phyloP scores from a whole-genome alignment of 257 asterid genomes.

The Oldenlandia corymbosa region DNA sequence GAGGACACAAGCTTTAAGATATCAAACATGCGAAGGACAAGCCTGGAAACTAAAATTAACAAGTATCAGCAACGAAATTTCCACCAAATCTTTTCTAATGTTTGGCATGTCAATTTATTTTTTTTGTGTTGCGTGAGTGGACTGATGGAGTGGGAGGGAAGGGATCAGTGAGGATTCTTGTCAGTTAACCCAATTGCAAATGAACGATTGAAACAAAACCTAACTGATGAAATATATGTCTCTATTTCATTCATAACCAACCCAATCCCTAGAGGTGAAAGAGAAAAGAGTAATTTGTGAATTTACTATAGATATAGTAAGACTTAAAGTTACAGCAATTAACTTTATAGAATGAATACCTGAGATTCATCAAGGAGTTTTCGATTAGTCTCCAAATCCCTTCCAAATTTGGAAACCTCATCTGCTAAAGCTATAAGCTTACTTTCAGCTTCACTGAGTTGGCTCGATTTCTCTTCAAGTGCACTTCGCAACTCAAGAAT shows the following conservation, averaged over 20 bases:
- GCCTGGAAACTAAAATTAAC: not conserved
- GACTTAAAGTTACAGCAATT: too few species aligned
- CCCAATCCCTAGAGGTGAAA: not conserved
- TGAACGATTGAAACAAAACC: not conserved
- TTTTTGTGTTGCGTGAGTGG: too few species aligned
- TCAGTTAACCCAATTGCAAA: not conserved
- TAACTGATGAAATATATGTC: not conserved
- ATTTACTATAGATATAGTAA: too few species aligned
- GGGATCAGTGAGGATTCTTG: too few species aligned
- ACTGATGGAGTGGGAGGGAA: not conserved
- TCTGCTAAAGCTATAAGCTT: conserved; percentile 47
- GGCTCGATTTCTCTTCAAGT: conserved; percentile 54
- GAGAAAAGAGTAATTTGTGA: not conserved
- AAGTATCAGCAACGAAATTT: not conserved
- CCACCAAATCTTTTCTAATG: not conserved
- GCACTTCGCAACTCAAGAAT: conserved; percentile 46
- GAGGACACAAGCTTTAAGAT: not conserved
- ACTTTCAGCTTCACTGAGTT: conserved; percentile 55
- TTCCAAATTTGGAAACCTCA: conserved; percentile 58
- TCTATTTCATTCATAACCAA: not conserved
- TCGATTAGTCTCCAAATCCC: conserved; percentile 65
- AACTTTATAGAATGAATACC: conserved; percentile 40
- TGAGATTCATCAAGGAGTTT: conserved; percentile 95
- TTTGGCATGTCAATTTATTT: not conserved
- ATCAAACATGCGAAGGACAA: not conserved